A percentile compares a stretch with the other conserved stretches of the same genome.
Conservation (phyloP, 139 green algal species). For the Microglena sp. region DNA sequence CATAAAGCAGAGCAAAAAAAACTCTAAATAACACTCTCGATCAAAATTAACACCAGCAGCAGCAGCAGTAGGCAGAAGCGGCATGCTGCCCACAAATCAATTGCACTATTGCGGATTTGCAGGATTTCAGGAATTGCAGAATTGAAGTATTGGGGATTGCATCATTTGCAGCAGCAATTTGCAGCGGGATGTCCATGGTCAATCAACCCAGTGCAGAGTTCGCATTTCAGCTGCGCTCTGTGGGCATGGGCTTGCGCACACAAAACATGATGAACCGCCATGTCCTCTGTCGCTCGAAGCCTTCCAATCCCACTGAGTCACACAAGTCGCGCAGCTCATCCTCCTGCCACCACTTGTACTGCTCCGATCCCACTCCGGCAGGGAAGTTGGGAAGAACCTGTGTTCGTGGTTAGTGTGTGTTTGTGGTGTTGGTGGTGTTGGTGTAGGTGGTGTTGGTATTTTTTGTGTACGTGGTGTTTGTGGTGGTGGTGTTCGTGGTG, state of each 20-base stretch:
- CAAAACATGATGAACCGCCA: conserved; percentile 81
- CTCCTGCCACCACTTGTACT: conserved; percentile 75
- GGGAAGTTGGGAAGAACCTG: too few relatives aligned
- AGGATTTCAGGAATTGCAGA: too few relatives aligned
- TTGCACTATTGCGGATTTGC: too few relatives aligned
- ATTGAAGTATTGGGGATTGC: too few relatives aligned
- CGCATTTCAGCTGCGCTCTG: background rate
- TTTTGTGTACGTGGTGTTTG: background rate
- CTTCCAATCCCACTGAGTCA: conserved; percentile 39
- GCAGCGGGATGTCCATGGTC: too few relatives aligned
- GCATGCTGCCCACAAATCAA: too few relatives aligned
- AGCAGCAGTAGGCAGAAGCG: too few relatives aligned
- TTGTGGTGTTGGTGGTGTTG: background rate
- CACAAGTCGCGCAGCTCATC: conserved; percentile 72
- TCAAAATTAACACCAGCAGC: too few relatives aligned
- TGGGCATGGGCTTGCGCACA: conserved; percentile 64
- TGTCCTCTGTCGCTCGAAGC: conserved; percentile 46
- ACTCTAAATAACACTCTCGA: too few relatives aligned
- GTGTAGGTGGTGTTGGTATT: background rate
- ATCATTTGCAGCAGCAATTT: too few relatives aligned
- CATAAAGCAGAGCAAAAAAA: too few relatives aligned
- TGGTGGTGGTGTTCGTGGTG: background rate
- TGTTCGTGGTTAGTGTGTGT: background rate
- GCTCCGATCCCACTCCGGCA: background rate
- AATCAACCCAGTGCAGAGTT: too few relatives aligned